phyloP scores from a whole-genome alignment of 169 alveolate species.

The Theileria sp. region DNA sequence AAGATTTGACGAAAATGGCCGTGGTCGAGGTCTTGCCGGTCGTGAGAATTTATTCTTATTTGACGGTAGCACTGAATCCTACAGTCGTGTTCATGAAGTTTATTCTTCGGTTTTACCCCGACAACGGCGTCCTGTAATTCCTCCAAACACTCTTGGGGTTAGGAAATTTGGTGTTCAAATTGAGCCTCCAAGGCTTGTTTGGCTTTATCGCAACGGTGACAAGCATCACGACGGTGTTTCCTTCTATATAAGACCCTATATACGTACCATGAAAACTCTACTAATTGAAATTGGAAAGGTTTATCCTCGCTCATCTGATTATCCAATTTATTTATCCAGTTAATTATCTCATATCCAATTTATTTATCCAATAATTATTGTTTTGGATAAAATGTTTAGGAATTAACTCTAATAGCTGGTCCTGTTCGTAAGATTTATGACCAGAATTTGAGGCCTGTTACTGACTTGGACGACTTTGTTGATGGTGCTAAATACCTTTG shows the following conservation, averaged over 20 bases:
- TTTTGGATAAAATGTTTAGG: conserved; percentile 10
- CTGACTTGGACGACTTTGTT: conserved; percentile 71
- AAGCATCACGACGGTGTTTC: conserved; percentile 83
- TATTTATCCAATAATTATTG: not conserved
- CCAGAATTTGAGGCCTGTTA: conserved; percentile 78
- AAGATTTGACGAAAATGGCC: conserved; percentile 83
- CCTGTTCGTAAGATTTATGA: conserved; percentile 84
- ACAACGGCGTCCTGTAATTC: conserved; percentile 54
- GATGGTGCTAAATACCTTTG: conserved; percentile 88
- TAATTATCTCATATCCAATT: not conserved
- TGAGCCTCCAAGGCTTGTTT: conserved; percentile 80
- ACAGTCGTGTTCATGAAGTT: conserved; percentile 76
- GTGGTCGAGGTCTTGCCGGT: conserved; percentile 84
- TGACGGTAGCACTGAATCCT: conserved; percentile 79
- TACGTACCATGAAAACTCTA: conserved; percentile 73
- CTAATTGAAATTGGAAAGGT: conserved; percentile 80
- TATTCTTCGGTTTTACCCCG: conserved; percentile 69
- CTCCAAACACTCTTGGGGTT: conserved; percentile 78
- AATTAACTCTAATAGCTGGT: conserved; percentile 79
- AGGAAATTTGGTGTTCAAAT: conserved; percentile 82
- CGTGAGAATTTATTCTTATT: conserved; percentile 71
- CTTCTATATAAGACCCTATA: conserved; percentile 79
- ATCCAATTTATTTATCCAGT: too few species aligned
- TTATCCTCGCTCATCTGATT: not conserved
- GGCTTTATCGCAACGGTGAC: conserved; percentile 89